Percentiles rank a stretch among this genome's conserved stretches.
Evolutionary conservation across 495 filamentous ascomycete genomes (phyloP).

Genomic region (Talaromyces stipitatus): DNA sequence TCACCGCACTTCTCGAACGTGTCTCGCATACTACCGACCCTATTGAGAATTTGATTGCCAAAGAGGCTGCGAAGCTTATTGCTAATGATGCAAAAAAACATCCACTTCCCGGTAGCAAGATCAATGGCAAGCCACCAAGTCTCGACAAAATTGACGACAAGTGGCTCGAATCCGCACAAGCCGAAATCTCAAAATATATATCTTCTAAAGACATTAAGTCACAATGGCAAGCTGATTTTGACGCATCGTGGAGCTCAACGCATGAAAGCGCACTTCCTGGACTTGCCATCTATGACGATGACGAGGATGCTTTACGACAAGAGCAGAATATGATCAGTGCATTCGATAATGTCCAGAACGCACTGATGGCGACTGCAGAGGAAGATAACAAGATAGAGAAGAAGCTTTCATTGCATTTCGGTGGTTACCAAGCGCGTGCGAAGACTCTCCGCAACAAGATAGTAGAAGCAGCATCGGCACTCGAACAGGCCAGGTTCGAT

Average conservation of each 20-base stretch:
- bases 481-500: constrained; percentile 64
- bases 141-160: constrained; percentile 65
- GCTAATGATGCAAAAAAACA: constrained; percentile 72
- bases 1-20: constrained; percentile 56
- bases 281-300: constrained; percentile 68
- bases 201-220: constrained; percentile 37
- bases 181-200: constrained; percentile 68
- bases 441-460: constrained; percentile 77
- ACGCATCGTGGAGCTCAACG: constrained; percentile 57
- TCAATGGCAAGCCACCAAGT: constrained; percentile 51
- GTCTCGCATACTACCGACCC: constrained; percentile 47
- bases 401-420: constrained; percentile 80
- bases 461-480: constrained; percentile 64
- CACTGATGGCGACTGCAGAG: constrained; percentile 63
- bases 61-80: constrained; percentile 70
- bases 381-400: constrained; percentile 83
- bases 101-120: constrained; percentile 56
- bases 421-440: constrained; percentile 84
- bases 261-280: constrained; percentile 62
- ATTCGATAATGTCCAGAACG: constrained; percentile 55
- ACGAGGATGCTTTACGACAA: constrained; percentile 25
- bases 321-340: constrained; percentile 42
- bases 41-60: constrained; percentile 55
- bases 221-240: constrained; percentile 49
- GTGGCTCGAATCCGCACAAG: constrained; percentile 62